A percentile compares a stretch with the other conserved stretches of the same genome.
phyloP scores from a whole-genome alignment of 169 alveolate genomes.

The Theileria orientalis region DNA sequence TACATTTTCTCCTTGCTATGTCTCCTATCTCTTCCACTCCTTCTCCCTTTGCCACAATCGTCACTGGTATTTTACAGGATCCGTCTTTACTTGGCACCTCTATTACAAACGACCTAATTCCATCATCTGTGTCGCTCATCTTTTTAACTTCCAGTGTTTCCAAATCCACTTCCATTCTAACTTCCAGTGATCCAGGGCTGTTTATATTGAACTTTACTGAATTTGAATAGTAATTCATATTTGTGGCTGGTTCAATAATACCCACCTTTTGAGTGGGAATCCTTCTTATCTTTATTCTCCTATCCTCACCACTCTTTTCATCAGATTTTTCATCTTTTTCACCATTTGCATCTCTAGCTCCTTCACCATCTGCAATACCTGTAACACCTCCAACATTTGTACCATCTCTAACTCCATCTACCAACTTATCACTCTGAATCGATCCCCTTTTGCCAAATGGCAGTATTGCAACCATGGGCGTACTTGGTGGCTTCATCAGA shows the following conservation, averaged over 20 bases:
- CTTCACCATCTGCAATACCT: too few species aligned
- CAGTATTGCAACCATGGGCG: conserved; percentile 10
- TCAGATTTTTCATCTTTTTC: neutral
- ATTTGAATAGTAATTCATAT: conserved; percentile 7
- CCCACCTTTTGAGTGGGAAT: conserved; percentile 46
- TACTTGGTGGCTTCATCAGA: conserved; percentile 23
- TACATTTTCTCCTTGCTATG: conserved; percentile 16
- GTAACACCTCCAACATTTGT: too few species aligned
- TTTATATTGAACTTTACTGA: conserved; percentile 4
- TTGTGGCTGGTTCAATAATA: conserved; percentile 33
- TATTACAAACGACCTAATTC: neutral
- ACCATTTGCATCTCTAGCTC: neutral
- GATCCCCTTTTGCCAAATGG: conserved; percentile 3
- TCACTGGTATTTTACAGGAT: conserved; percentile 32
- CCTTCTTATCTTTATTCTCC: neutral
- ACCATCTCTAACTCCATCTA: too few species aligned
- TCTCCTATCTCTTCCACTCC: neutral
- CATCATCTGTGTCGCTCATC: neutral
- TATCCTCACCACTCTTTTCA: neutral
- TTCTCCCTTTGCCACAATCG: conserved; percentile 8
- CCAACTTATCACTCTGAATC: too few species aligned
- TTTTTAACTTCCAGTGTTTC: neutral
- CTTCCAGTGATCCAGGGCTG: conserved; percentile 32
- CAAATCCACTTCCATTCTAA: conserved; percentile 22
- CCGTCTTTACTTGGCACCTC: conserved; percentile 41